phyloP scores from a whole-genome alignment of 345 rosid species.

The Rhodomyrtus tomentosa region DNA sequence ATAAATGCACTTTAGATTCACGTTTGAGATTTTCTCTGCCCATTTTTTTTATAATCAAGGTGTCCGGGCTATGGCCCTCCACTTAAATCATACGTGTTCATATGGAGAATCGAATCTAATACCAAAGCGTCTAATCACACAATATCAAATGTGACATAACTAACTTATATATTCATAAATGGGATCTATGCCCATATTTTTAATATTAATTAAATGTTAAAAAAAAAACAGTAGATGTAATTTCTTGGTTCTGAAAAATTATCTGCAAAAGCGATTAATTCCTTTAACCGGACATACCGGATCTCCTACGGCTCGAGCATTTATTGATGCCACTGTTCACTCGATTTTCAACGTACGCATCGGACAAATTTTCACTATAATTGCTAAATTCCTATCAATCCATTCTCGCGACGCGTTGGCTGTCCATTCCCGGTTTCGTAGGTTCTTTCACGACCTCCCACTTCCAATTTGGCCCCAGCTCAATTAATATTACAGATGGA shows the following conservation, averaged over 20 bases:
- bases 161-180: too few species aligned
- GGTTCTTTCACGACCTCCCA: not conserved
- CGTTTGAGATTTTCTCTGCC: too few species aligned
- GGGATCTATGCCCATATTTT: too few species aligned
- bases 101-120: too few species aligned
- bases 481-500: constrained; percentile 6
- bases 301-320: not conserved
- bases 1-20: too few species aligned
- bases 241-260: not conserved
- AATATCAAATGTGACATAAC: too few species aligned
- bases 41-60: too few species aligned
- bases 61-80: too few species aligned
- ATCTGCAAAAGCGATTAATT: not conserved
- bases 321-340: not conserved
- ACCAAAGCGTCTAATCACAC: too few species aligned
- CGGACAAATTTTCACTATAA: not conserved
- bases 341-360: not conserved
- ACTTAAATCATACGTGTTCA: too few species aligned
- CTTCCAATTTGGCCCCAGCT: not conserved
- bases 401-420: not conserved
- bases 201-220: rapidly evolving
- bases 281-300: not conserved
- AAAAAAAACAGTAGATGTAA: not conserved
- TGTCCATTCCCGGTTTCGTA: not conserved
- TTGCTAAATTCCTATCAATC: not conserved